Base-by-base conservation (phyloP, 116 monocot species). In the Papilionanthe hybrid region DNA sequence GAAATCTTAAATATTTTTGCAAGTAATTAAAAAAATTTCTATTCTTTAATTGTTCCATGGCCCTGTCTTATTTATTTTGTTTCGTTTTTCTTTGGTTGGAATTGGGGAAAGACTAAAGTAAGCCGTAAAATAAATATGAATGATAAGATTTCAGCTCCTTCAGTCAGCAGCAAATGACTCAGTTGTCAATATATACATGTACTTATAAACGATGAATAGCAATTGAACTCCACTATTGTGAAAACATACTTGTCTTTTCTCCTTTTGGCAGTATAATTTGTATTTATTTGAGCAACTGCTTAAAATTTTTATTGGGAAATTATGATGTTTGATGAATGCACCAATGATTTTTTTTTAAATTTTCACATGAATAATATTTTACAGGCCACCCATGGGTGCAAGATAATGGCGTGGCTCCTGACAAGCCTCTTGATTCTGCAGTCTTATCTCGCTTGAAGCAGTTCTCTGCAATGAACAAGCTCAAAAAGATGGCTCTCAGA, bases 391-490 rank as follows among this genome's bases (percentile, higher is more conserved):
- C 87, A 41, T 87, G 87, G 87, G 55, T 87, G 57, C 79, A 74
- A 69, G 55, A 72, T 72, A 79, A 69, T 69, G 84, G 87, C 55
- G 42, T 71, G 55, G 79, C 87, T 72, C 84, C 81, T 58, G 87
- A 87, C 57, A 87, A 87, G 77, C 87, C 84, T 75, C 84, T 87
- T 71, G 84, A 87, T 79, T 87, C 81, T 71, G 87, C 84, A 13
- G 87, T 87, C 19, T 29, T 87, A 75, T 78, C 84, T 58, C 84
- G 87, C 10, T 78, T 87, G 65, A 87, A 84, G 69, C 87, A 87
- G 55, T 84, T 87, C 57, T 87, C 87, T 57, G 85, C 87, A 55
- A 83, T 83, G 87, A 87, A 83, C 76, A 83, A 83, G 53, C 76
- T 87, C 1, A 87, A 84, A 79, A 87, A 84, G 72, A 84, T 83